phyloP scores from a whole-genome alignment of 768 basidiomycete species.

The Sistotremastrum niveocremeum region DNA sequence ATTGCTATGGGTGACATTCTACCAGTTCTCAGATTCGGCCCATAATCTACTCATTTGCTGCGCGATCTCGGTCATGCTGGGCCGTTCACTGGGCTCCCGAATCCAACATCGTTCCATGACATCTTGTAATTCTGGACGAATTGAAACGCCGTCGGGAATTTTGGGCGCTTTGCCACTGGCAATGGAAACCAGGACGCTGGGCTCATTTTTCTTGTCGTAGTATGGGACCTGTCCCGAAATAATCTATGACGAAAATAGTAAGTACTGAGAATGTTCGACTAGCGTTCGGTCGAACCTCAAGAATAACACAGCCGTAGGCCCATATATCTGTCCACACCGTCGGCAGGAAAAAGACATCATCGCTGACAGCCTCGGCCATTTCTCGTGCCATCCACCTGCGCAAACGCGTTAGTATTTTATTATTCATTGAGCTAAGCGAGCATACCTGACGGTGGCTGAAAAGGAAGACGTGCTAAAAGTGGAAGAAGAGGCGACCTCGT shows the following conservation, averaged over 20 bases:
- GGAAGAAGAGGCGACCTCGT: neutral
- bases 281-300: conserved; percentile 1
- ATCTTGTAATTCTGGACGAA: neutral
- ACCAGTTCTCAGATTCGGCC: no score
- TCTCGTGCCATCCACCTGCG: conserved; percentile 5
- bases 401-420: neutral
- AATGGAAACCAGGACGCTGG: neutral
- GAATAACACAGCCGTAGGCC: conserved; percentile 3
- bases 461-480: neutral
- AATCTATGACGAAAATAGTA: neutral
- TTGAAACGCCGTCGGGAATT: neutral
- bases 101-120: conserved; percentile 5
- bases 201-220: neutral
- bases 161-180: neutral
- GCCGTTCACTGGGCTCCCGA: neutral
- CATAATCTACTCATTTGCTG: no score
- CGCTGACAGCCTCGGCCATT: neutral
- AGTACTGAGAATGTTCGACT: neutral
- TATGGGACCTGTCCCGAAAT: conserved; percentile 2
- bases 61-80: neutral
- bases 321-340: conserved; percentile 2
- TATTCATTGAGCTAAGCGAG: neutral
- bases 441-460: neutral
- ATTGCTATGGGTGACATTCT: no score
- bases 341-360: neutral